Percentiles rank a stretch among this genome's conserved stretches.
These are phyloP conservation scores for Leptographium galeiforme DNA, from an alignment of 2,329 filamentous ascomycete species.

Conservation along the genomic window DNA sequence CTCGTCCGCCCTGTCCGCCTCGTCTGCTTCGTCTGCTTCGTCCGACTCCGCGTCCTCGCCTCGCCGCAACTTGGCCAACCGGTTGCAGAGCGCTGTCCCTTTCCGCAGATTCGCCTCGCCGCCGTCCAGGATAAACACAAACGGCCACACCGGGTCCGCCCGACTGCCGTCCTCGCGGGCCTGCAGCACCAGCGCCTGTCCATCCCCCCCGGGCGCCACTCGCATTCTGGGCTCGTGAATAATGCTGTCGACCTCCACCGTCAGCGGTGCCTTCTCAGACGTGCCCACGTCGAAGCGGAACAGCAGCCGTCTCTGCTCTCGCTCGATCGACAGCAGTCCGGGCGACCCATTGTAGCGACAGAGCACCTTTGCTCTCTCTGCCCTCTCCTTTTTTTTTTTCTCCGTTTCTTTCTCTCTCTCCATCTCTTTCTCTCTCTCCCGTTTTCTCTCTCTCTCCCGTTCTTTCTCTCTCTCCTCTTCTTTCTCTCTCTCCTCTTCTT, in stretches of 20 bases:
- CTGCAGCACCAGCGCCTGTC: constrained; percentile 14
- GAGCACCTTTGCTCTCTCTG: not conserved
- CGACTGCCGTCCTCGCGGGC: constrained; percentile 4
- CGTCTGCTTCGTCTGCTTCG: too few species aligned
- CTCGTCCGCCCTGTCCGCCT: not conserved
- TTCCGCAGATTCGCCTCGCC: constrained; percentile 4
- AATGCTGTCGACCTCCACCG: constrained; percentile 12
- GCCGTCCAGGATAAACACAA: constrained; percentile 14
- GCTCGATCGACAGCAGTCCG: constrained; percentile 13
- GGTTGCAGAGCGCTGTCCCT: constrained; percentile 7
- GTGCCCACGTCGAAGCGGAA: constrained; percentile 9
- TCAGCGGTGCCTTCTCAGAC: constrained; percentile 12
- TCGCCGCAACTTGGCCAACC: constrained; percentile 1
- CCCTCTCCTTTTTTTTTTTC: too few species aligned
- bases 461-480: too few species aligned
- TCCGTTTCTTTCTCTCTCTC: too few species aligned
- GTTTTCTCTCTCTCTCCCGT: too few species aligned
- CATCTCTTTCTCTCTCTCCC: too few species aligned
- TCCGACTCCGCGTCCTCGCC: too few species aligned
- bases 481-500: too few species aligned
- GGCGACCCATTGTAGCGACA: constrained; percentile 9
- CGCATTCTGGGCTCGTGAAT: constrained; percentile 11
- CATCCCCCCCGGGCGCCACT: constrained; percentile 11
- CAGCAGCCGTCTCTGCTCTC: constrained; percentile 3
- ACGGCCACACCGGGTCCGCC: constrained; percentile 6